Percentiles rank a stretch among this genome's conserved stretches.
These are phyloP conservation scores for Gaertneriomyces semiglobifer DNA, from an alignment of 192 early-diverging fungal species.

Conservation along the genomic window DNA sequence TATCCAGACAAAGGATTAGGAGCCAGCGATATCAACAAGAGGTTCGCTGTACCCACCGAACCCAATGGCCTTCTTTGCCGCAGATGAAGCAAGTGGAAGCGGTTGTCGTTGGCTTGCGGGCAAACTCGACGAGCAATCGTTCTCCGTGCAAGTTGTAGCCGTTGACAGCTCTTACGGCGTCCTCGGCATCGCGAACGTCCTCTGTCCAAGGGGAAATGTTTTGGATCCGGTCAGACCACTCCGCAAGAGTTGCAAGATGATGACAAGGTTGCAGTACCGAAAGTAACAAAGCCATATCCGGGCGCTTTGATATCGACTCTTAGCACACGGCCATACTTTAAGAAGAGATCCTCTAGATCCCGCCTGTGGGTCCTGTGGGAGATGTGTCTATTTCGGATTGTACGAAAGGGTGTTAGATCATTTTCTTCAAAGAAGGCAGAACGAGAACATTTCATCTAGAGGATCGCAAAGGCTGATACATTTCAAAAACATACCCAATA, in stretches of 20 bases:
- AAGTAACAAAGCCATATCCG: conserved; percentile 56
- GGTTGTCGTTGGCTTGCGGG: conserved; percentile 14
- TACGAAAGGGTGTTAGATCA: too few species aligned
- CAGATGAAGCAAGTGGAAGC: conserved; percentile 49
- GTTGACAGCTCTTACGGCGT: conserved; percentile 46
- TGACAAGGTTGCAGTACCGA: conserved; percentile 26
- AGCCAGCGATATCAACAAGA: too few species aligned
- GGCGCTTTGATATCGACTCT: conserved; percentile 49
- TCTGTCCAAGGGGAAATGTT: conserved; percentile 26
- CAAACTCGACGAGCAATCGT: conserved; percentile 47
- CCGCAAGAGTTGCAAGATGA: not conserved
- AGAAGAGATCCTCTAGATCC: conserved; percentile 51
- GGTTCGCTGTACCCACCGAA: conserved; percentile 31
- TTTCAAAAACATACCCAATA: conserved; percentile 32
- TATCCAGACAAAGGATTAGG: too few species aligned
- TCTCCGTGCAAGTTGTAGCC: conserved; percentile 42
- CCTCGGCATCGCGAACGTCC: conserved; percentile 47
- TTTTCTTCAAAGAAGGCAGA: too few species aligned
- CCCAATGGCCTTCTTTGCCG: conserved; percentile 50
- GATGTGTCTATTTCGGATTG: not conserved
- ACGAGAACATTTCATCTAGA: too few species aligned
- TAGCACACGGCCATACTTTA: conserved; percentile 37
- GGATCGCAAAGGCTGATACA: too few species aligned
- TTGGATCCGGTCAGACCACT: not conserved
- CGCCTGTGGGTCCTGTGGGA: conserved; percentile 27